Percentiles rank a stretch among this genome's conserved stretches.
phyloP scores from a whole-genome alignment of 192 early-diverging fungal species.

The Diversispora eburnea region DNA sequence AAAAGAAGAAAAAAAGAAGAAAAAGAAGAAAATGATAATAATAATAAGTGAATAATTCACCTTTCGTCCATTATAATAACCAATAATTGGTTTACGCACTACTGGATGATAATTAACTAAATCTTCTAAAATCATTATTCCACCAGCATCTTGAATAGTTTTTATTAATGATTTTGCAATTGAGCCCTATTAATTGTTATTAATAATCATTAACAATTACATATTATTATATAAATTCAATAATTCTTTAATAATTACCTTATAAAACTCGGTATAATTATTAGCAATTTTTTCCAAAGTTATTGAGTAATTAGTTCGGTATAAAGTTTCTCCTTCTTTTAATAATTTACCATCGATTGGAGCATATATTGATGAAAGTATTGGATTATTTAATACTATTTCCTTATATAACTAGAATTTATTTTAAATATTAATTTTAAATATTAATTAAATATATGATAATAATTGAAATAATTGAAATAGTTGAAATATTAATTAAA shows the following conservation, averaged over 20 bases:
- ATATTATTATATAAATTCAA: background rate
- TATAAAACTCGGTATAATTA: conserved; percentile 48
- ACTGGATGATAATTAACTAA: conserved; percentile 63
- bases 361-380: conserved; percentile 59
- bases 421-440: background rate
- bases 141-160: conserved; percentile 59
- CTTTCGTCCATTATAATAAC: conserved; percentile 76
- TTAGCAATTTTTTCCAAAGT: conserved; percentile 62
- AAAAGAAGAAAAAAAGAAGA: too few relatives aligned
- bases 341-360: conserved; percentile 61
- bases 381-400: conserved; percentile 22
- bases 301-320: conserved; percentile 51
- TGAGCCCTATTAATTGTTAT: conserved; percentile 46
- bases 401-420: background rate
- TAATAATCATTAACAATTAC: background rate
- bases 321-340: conserved; percentile 61
- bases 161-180: conserved; percentile 70
- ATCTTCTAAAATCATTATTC: conserved; percentile 75
- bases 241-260: background rate
- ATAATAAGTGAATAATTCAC: conserved; percentile 44
- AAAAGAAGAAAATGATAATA: too few relatives aligned
- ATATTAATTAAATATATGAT: conserved; percentile 10
- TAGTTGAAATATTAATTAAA: too few relatives aligned
- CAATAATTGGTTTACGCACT: conserved; percentile 54
- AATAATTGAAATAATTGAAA: too few relatives aligned